Base-by-base conservation (phyloP, 2,329 filamentous ascomycete species). In the Fusarium ramigenum region DNA sequence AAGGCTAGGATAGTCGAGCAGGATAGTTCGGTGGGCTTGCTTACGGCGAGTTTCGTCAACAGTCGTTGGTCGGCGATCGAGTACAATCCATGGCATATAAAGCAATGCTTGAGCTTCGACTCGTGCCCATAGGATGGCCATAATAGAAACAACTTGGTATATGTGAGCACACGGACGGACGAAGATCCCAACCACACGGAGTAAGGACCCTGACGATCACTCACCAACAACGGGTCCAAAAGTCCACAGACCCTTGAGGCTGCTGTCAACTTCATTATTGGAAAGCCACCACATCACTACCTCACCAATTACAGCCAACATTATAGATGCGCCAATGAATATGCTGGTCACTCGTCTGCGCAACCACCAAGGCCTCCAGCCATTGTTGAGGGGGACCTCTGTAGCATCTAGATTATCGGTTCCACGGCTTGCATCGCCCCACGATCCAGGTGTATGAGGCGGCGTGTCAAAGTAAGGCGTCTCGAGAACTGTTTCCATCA, bases 41-140 rank as follows among this genome's bases (percentile, higher is more conserved):
- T 78, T 79, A 23, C 77, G 74, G n/a, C 74, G 72, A 21, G 77
- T 77, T 39, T 79, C 77, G 9, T 77, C 70, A 8, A 75, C 76
- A n/a, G 72, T 75, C 16, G 61, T 62, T 2, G 77, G 77, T 56
- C 71, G 66, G 18, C 62, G 59, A 32, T 79, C 66, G 63, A 79
- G 78, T 34, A 77, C 62, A 30, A 79, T 79, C 78, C 78, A 79
- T 7, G 78, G 78, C 54, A 62, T 79, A 39, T 78, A 79, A 9
- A 78, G 71, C 32, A 77, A 47, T 32, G 78, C 73, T 57, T 79
- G 78, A 40, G 77, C 60, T 69, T 79, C 78, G 37, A 79, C 77
- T 58, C 78, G 66, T 5, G 67, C 66, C 78, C 78, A 79, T 34
- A 79, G 64, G 39, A 78, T 71, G 21, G 72, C 69, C 46, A 78